Percentiles rank a stretch among this genome's conserved stretches.
phyloP scores from a whole-genome alignment of 345 rosid species.

The Carallia brachiata region DNA sequence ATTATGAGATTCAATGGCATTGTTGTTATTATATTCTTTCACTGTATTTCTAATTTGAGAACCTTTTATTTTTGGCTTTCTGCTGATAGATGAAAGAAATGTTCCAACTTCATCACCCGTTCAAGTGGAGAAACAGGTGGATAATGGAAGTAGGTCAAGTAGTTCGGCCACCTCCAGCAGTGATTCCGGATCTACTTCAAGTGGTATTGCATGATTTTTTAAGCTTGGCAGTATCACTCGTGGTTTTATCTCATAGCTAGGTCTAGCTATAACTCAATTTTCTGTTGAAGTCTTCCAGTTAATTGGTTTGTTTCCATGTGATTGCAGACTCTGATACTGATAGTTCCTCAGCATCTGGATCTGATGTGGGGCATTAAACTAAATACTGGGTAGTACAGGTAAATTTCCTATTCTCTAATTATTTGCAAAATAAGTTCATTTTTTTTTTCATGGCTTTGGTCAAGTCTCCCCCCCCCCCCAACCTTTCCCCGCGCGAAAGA shows the following conservation, averaged over 20 bases:
- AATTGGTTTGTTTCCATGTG: not conserved
- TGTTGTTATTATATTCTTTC: constrained; percentile 3
- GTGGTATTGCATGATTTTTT: constrained; percentile 52
- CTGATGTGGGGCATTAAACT: constrained; percentile 60
- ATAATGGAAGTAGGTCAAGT: constrained; percentile 74
- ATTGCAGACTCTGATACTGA: constrained; percentile 90
- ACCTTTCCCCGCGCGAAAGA: no score
- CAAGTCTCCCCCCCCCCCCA: no score
- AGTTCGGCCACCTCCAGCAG: constrained; percentile 98
- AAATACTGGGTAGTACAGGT: constrained; percentile 35
- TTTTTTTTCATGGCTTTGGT: not conserved
- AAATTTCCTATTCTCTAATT: not conserved
- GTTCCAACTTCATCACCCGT: constrained; percentile 46
- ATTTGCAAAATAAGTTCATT: not conserved
- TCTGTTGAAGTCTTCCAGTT: not conserved
- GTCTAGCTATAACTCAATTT: not conserved
- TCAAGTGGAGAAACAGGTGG: constrained; percentile 56
- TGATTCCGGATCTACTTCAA: constrained; percentile 92
- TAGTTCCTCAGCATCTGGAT: constrained; percentile 83
- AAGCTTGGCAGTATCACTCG: not conserved
- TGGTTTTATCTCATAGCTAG: not conserved
- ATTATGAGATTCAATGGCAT: not conserved
- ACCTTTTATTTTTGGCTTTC: constrained; percentile 1
- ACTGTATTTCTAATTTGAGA: constrained; percentile 11
- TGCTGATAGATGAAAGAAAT: constrained; percentile 52